A percentile compares a stretch with the other conserved stretches of the same genome.
Evolutionary conservation across 2,329 filamentous ascomycete species (phyloP).

Genomic region (Aspergillus unguis): DNA sequence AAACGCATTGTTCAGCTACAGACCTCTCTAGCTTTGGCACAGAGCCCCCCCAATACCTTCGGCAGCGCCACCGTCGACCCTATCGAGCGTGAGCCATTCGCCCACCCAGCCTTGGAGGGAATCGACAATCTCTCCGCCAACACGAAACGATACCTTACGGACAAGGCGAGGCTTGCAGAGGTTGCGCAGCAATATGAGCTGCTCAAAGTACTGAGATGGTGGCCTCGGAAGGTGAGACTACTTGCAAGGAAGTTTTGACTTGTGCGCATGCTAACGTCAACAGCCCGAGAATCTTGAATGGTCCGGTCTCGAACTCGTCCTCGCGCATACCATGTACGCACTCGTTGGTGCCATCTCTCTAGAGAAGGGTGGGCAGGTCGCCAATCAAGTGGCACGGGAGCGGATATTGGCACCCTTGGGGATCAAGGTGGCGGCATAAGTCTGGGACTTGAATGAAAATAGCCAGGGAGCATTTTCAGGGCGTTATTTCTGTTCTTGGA

Average conservation of each 20-base stretch:
- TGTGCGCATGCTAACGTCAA: neutral
- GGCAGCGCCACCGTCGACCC: constrained; percentile 41
- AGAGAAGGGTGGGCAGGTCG: constrained; percentile 76
- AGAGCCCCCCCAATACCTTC: constrained; percentile 40
- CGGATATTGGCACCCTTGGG: constrained; percentile 62
- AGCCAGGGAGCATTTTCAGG: constrained; percentile 36
- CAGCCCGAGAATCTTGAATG: constrained; percentile 64
- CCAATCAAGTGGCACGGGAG: constrained; percentile 71
- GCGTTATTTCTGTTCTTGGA: constrained; percentile 31
- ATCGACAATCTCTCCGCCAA: constrained; percentile 66
- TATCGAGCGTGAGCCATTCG: constrained; percentile 62
- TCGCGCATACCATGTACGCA: constrained; percentile 75
- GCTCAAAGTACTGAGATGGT: constrained; percentile 78
- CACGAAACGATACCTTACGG: constrained; percentile 60
- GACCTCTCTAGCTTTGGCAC: constrained; percentile 60
- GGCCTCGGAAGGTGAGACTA: constrained; percentile 70
- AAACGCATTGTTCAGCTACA: constrained; percentile 64
- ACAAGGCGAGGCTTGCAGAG: constrained; percentile 62
- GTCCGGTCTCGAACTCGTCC: constrained; percentile 72
- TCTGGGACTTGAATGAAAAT: constrained; percentile 20
- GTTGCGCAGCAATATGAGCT: constrained; percentile 71
- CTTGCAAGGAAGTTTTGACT: constrained; percentile 5
- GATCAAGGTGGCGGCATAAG: constrained; percentile 29
- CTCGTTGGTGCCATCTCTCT: constrained; percentile 87
- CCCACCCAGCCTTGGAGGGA: constrained; percentile 67